Conservation (phyloP, 441 rosid species). For the Syzygium syzygioides region DNA sequence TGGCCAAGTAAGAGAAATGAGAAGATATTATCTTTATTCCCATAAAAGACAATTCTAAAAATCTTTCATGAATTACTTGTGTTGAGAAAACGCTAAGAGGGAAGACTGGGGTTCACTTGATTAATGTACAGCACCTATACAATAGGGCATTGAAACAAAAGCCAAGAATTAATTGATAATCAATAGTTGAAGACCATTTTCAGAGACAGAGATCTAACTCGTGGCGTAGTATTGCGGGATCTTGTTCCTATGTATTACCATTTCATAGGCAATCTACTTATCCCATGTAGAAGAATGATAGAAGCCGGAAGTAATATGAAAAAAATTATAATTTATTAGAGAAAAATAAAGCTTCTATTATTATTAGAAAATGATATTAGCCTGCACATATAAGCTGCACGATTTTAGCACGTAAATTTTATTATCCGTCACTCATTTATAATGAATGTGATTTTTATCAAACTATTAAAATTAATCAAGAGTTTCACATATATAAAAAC, state of each 20-base stretch:
- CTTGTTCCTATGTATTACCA: background rate
- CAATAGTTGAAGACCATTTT: background rate
- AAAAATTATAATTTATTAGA: background rate
- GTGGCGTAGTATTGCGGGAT: background rate
- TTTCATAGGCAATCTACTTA: background rate
- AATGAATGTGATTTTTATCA: background rate
- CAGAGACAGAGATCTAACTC: background rate
- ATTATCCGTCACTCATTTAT: background rate
- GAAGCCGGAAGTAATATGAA: background rate
- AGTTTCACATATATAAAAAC: background rate
- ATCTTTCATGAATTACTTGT: background rate
- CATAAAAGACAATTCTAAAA: background rate
- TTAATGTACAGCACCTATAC: background rate
- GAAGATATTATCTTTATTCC: background rate
- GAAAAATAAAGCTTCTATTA: background rate
- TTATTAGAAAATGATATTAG: background rate
- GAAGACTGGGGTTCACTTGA: background rate
- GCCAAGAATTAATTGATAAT: background rate
- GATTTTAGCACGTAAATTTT: background rate
- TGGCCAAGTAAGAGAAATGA: background rate
- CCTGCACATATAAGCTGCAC: background rate
- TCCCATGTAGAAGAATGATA: background rate
- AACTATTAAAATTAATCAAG: background rate
- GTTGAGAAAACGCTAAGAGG: background rate
- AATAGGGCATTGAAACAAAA: background rate